These are phyloP conservation scores for Quercus suber DNA, from an alignment of 306 rosid species.

Conservation along the genomic window DNA sequence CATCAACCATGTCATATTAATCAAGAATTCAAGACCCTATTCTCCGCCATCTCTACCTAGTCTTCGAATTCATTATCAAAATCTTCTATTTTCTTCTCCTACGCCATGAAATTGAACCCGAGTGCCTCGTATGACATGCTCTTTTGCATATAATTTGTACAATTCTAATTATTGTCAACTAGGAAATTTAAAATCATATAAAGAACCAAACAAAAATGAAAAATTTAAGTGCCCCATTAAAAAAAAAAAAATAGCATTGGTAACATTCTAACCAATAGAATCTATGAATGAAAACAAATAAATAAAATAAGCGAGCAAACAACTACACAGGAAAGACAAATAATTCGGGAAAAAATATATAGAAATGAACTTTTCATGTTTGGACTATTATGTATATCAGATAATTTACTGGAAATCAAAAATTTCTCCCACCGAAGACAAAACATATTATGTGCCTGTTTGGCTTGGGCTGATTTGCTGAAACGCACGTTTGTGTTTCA, in stretches of 20 bases:
- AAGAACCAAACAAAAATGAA: neutral
- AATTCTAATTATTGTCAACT: neutral
- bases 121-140: constrained; percentile 34
- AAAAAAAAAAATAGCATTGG: neutral
- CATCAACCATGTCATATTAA: constrained; percentile 54
- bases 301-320: too few species aligned
- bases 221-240: neutral
- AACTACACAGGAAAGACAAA: neutral
- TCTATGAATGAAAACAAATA: neutral
- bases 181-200: neutral
- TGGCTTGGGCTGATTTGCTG: too few species aligned
- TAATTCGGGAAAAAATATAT: neutral
- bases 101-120: constrained; percentile 49
- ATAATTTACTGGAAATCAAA: neutral
- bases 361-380: neutral
- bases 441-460: neutral
- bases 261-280: neutral
- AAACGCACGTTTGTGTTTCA: too few species aligned
- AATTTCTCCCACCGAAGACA: too few species aligned
- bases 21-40: constrained; percentile 19
- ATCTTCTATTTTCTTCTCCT: constrained; percentile 44
- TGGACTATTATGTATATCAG: neutral
- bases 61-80: constrained; percentile 42
- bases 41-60: constrained; percentile 32
- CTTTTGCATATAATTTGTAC: constrained; percentile 20